These are phyloP conservation scores for Candida odintsovae DNA, from an alignment of 805 yeast genomes.

Conservation along the genomic window DNA sequence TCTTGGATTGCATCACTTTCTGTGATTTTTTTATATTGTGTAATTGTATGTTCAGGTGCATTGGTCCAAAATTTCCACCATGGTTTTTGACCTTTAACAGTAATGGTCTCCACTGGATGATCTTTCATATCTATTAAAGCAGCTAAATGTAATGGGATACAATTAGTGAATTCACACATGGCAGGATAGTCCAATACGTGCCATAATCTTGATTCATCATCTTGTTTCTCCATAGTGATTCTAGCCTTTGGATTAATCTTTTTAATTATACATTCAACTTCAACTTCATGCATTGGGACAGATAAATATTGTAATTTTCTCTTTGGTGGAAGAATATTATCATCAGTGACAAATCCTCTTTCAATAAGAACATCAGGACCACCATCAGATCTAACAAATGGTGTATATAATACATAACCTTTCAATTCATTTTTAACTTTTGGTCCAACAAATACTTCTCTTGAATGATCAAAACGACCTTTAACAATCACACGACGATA, in stretches of 20 bases:
- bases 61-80: slow-evolving; percentile 26
- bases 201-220: slow-evolving; percentile 61
- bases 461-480: slow-evolving; percentile 76
- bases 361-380: slow-evolving; percentile 77
- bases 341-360: slow-evolving; percentile 88
- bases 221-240: slow-evolving; percentile 65
- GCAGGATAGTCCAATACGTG: slow-evolving; percentile 76
- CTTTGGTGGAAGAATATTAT: slow-evolving; percentile 48
- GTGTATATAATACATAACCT: slow-evolving; percentile 80
- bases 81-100: slow-evolving; percentile 18
- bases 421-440: slow-evolving; percentile 62
- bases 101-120: slow-evolving; percentile 43
- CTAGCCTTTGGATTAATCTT: slow-evolving; percentile 57
- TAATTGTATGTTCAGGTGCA: slow-evolving; percentile 7
- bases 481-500: slow-evolving; percentile 71
- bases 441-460: slow-evolving; percentile 92
- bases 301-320: slow-evolving; percentile 64
- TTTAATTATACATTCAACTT: slow-evolving; percentile 69
- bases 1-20: slow-evolving; percentile 27
- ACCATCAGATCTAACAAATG: slow-evolving; percentile 68
- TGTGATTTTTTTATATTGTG: slow-evolving; percentile 1
- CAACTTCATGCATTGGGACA: slow-evolving; percentile 56
- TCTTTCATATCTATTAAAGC: slow-evolving; percentile 63
- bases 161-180: slow-evolving; percentile 64
- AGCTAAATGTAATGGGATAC: slow-evolving; percentile 73